These are phyloP conservation scores for Rhizopus stolonifer DNA, from an alignment of 371 early-diverging fungal genomes.

Conservation along the genomic window DNA sequence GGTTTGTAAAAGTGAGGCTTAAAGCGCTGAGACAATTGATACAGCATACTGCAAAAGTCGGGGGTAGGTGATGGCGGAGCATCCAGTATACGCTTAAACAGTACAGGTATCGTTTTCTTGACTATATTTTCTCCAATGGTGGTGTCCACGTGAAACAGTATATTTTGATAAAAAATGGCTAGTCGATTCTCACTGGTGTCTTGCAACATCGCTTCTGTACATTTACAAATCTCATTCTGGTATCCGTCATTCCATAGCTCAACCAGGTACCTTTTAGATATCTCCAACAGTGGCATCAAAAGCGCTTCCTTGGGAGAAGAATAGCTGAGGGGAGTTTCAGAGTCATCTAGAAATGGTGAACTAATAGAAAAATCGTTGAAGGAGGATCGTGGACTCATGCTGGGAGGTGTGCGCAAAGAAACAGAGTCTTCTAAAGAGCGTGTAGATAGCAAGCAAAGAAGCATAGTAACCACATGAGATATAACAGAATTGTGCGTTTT, in stretches of 20 bases:
- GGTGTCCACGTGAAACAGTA: slow-evolving; percentile 28
- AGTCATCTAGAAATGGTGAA: not conserved
- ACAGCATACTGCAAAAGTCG: slow-evolving; percentile 39
- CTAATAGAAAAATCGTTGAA: slow-evolving; percentile 5
- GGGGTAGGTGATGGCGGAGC: slow-evolving; percentile 32
- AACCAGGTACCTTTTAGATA: slow-evolving; percentile 27
- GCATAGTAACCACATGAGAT: slow-evolving; percentile 23
- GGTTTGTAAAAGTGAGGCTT: slow-evolving; percentile 53
- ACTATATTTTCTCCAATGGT: slow-evolving; percentile 33
- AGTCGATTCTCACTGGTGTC: slow-evolving; percentile 24
- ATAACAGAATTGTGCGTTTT: slow-evolving; percentile 14
- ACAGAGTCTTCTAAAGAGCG: slow-evolving; percentile 7
- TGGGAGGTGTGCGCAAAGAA: slow-evolving; percentile 10
- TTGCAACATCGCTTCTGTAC: slow-evolving; percentile 29
- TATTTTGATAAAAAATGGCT: slow-evolving; percentile 28
- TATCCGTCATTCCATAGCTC: slow-evolving; percentile 46
- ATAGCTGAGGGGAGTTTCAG: not conserved
- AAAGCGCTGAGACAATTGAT: slow-evolving; percentile 39
- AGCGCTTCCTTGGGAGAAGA: not conserved
- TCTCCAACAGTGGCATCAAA: not conserved
- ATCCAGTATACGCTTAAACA: slow-evolving; percentile 27
- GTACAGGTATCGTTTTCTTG: slow-evolving; percentile 30
- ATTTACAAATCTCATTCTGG: slow-evolving; percentile 28
- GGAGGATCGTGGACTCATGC: slow-evolving; percentile 27
- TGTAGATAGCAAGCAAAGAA: slow-evolving; percentile 28